Evolutionary conservation across 202 grass and related monocot genomes (phyloP), one percentile per base, ranked within the genome.

Genomic region (Panicum virgatum): DNA sequence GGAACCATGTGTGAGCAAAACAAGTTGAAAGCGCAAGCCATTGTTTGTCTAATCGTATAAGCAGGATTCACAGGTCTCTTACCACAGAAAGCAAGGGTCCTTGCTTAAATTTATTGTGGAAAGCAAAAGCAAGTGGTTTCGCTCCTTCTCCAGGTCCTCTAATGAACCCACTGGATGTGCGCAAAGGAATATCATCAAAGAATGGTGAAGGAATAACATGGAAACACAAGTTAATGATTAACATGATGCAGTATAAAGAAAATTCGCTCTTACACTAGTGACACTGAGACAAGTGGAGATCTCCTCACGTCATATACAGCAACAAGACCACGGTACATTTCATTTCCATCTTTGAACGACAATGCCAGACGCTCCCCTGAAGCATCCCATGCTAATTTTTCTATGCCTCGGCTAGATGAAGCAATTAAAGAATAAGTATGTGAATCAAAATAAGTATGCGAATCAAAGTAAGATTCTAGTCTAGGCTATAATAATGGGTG

Each of bases 101-200:
- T 65, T 98, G 96, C 69, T 88, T 98, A 82, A 98, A 94, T 89
- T 93, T 97, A 72, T 87, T 98, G 69, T 98, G 90, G 65, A 98
- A 98, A 72, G 90, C 84, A 77, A 98, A 95, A 39, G 85, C 90
- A 51, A 98, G 90, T 51, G 96, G 90, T 26, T 93, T 93, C 48
- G 83, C 82, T 62, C 87, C 88, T 79, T 95, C 88, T 88, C 96
- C 92, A 56, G 90, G 90, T 36, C 96, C 96, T 91, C 92, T 91
- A 75, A 98, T 95, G 91, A 98, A 98, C 20, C 96, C 96, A 77
- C 92, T 98, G 72, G 29, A 98, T 51, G 10, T 44, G 65, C 58
- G 47, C 12, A 88, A 26, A 63, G 14, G 12, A 78, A 84, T 58
- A 47, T 84, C 14, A 42, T 51, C 43, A 80, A 36, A 73, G n/a